Evolutionary conservation across 495 filamentous ascomycete species (phyloP), one percentile per base, ranked within the genome.

Genomic region (Chlorociboria aeruginascens): DNA sequence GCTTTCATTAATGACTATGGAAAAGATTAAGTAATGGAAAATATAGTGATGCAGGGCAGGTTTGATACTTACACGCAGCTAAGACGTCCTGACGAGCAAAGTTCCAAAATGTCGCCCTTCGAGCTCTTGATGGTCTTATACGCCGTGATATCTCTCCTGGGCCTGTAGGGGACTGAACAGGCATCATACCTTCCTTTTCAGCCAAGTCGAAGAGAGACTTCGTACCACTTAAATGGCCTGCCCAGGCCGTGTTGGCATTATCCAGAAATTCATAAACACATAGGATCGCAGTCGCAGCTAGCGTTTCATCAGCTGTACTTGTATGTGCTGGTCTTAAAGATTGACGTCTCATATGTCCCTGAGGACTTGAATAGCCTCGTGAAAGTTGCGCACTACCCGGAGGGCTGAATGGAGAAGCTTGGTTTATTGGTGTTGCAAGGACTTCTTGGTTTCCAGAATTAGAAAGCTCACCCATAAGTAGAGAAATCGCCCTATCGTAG

Each of bases 221-320:
- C 3, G 79, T 76, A 8, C 79, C 77, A 53, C 73, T 78, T 39
- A 83, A 60, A 66, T 81, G 78, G n/a, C 76, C 69, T 49, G 70
- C 72, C 77, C 77, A 82, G 17, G 78, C 77, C 8, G 71, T 68
- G 3, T 72, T 72, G 0, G 74, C 74, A 16, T 74, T 73, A 62
- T 79, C 77, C 0, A 81, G 63, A 51, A 79, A 79, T 49, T 82
- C 77, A 60, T 81, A 81, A 3, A 77, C 76, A 45, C 75, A 81
- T 25, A 83, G 57, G 30, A 81, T 81, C 8, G 77, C 77, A 9
- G 75, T 77, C 28, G 79, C 77, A 10, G 77, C 77, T 12, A 81
- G 61, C 11, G 79, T 66, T 50, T 82, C 77, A 51, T 83, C 79
- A 9, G 73, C 75, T 48, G 71, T 70, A 31, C 33, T 55, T 1